Evolutionary conservation across 2,329 filamentous ascomycete species (phyloP), one percentile per base, ranked within the genome.

Genomic region (Ophiognomonia clavigignenti-juglandacearum): DNA sequence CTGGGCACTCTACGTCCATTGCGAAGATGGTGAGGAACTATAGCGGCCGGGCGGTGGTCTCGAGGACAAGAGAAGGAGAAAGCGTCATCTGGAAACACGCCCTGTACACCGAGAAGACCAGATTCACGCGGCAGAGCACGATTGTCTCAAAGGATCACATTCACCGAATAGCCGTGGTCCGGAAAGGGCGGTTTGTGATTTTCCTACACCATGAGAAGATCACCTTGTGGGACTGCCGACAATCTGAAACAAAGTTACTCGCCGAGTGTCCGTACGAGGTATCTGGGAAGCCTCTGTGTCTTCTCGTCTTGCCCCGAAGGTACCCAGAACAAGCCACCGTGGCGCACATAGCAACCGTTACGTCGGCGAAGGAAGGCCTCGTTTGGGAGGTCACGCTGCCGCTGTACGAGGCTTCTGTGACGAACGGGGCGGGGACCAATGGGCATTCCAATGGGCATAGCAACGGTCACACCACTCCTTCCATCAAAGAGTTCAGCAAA

Each of bases 21-120:
- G 85, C 86, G 59, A 95, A 95, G 61, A 87, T 96, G 50, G 85
- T 95, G 38, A 84, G 90, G 51, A 95, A 91, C 58, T 86, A 86
- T 36, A 87, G 83, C 57, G 91, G 90, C 8, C 77, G 82, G 53
- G 85, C 88, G 4, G 72, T 96, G 36, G 82, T 95, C 26, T 95
- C 91, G 6, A 78, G 88, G 43, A 95, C 91, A 0, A 75, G 82
- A 50, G 74, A 83, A 36, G 86, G 88, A 50, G 88, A 95, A 62
- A 85, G 83, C 48, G 82, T 92, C 54, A 78, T 96, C 3, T 96
- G 91, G 91, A 82, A 78, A 52, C 87, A 95, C 61, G 68, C 73
- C 45, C 64, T 72, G 22, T 69, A 69, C 34, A 68, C 71, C 42
- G 65, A 60, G 39, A 73, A 74, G 24, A 74, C 76, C 40, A 76